Evolutionary conservation across 192 early-diverging fungal species (phyloP).

Genomic region (Spinellus fusiger): DNA sequence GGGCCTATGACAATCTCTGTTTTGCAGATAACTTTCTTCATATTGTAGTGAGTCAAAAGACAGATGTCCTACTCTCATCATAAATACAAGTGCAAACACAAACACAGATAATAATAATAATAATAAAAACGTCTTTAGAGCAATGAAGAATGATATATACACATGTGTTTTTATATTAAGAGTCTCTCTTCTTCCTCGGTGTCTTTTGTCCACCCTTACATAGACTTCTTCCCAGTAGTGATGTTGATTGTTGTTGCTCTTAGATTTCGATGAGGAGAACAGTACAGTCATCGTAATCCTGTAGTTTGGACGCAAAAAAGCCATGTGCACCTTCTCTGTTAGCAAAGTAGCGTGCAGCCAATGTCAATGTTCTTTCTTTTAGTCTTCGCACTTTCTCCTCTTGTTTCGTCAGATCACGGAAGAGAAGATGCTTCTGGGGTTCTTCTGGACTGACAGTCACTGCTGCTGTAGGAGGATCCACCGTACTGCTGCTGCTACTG

Average conservation of each 20-base stretch:
- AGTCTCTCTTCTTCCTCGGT: too few species aligned
- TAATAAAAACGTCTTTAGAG: background rate
- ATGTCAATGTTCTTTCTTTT: conserved; percentile 33
- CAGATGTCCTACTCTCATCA: background rate
- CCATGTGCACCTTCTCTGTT: conserved; percentile 41
- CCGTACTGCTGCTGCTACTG: background rate
- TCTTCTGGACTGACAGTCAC: background rate
- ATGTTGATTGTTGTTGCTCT: too few species aligned
- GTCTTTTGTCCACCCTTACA: too few species aligned
- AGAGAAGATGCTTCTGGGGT: conserved; percentile 14
- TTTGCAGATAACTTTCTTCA: conserved; percentile 85
- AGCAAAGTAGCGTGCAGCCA: conserved; percentile 40
- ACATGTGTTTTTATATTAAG: background rate
- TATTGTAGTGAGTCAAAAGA: conserved; percentile 44
- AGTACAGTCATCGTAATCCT: conserved; percentile 58
- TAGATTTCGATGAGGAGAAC: conserved; percentile 41
- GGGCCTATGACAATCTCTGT: conserved; percentile 69
- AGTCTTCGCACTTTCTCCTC: conserved; percentile 15
- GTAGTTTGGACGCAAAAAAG: conserved; percentile 45
- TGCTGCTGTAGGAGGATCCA: background rate
- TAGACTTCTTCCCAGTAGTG: too few species aligned
- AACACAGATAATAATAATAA: too few species aligned
- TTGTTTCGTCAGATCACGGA: conserved; percentile 14
- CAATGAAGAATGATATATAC: background rate
- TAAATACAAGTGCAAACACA: background rate